Evolutionary conservation across 495 filamentous ascomycete species (phyloP), one percentile per base, ranked within the genome.

Genomic region (Durotheca rogersii): DNA sequence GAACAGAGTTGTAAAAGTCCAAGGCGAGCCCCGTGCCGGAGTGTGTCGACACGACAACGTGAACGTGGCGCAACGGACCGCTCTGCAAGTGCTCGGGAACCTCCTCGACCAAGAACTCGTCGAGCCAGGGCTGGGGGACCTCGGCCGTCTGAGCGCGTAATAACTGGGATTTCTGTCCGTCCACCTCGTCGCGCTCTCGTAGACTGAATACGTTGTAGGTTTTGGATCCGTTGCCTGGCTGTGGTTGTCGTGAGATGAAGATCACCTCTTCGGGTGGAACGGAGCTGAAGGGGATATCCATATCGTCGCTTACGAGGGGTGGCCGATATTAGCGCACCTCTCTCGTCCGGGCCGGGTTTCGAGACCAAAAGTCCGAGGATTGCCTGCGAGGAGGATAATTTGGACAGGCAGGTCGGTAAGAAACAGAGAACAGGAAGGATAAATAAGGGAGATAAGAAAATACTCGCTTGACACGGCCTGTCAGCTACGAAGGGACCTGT

Each of bases 1-100:
- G 49, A 2, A 83, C 64, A 15, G 68, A 47, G 0, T 79, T 58
- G 58, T 72, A 91, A 54, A 88, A 81, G 0, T 51, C 30, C 7
- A 67, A 56, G 0, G 88, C 86, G 12, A 72, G 70, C 3, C 84
- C 79, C 0, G 81, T 84, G 1, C 90, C 90, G 0, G 90, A 93
- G 7, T 62, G 65, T 0, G 79, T 85, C 4, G 90, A 95, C 40
- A 95, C 73, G 21, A 96, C 60, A 34, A 94, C 67, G 51, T 89
- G 78, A 0, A 89, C 25, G 10, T 38, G 41, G 4, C 62, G 54
- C 14, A 41, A 52, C 5, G 62, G 48, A 2, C 47, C 46, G 9
- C 54, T 58, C 10, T 43, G 51, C n/a, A 79, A 50, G 39, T 74
- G 61, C 5, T 48, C 34, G 1, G 73, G 75, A 25, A 68, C 47